Base-by-base conservation (phyloP, 352 stramenopile genomes). In the Aphanomyces euteiches region DNA sequence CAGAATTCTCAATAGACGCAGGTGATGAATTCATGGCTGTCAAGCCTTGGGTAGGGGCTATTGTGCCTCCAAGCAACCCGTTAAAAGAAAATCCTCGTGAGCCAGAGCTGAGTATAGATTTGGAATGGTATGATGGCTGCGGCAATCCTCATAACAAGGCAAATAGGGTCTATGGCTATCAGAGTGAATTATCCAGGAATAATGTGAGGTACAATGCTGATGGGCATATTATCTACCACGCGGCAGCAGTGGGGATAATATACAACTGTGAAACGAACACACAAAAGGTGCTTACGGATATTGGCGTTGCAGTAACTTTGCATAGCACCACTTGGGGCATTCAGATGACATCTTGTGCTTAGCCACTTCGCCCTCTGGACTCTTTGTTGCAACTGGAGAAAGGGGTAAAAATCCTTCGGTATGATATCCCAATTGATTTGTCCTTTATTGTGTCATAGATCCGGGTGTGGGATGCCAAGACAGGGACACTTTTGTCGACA, bases 21-120 rank as follows among this genome's bases (percentile, higher is more conserved):
- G 89, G 89, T 3, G 89, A 96, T 43, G 86, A 96, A 50, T 97
- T 97, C 60, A 90, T 96, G 87, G 90, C 90, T 0, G 84, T 96
- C 0, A 96, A 96, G 66, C 90, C 89, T 15, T 97, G 89, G 85
- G 53, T 96, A 15, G 90, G 88, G 28, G 84, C 85, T 5, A 96
- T 96, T 21, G 77, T 88, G 43, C 73, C 83, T 0, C 90, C 90
- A 3, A 92, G 78, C 48, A 92, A 92, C 45, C 79, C 79, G n/a
- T 73, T 81, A 17, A 79, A 74, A 3, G 76, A 82, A 8, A 93
- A 92, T 69, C 73, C 80, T 2, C 77, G 81, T 37, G 81, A 85
- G 21, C 85, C 85, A 0, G 81, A 92, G 28, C 34, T 93, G 1
- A 78, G 73, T 5, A 70, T 94, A 8, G 77, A 86, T n/a, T 72